Base-by-base conservation (phyloP, 306 rosid species). In the Cicer chorassanicum region DNA sequence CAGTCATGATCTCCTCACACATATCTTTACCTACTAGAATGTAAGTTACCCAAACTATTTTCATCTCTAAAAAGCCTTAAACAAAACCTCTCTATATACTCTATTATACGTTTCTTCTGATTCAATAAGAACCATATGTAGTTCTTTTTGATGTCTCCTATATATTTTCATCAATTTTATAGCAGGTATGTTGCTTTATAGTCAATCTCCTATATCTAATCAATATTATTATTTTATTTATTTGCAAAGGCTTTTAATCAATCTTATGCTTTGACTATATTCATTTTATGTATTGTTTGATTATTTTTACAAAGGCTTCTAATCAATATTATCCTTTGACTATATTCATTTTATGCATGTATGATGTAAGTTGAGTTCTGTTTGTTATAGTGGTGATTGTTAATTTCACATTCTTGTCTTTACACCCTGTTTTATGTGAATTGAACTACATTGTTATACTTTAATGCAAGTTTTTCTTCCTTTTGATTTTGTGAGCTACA, bases 401-500 rank as follows among this genome's bases (percentile, higher is more conserved):
- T 43, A 54, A 29, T 72, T 40, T 42, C 54, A 51, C 19, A 66
- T 62, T 44, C 48, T 66, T 45, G 76, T 44, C 44, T 73, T 43
- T 53, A 64, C n/a, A 10, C 15, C 43, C 7, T 73, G 18, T 69
- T 38, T 36, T 13, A 63, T 70, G 6, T 82, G 61, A 46, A 61
- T 51, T 60, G 21, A 63, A 15, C 72, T 70, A 46, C 64, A 42
- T 6, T 74, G 54, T 56, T 13, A 50, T 12, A 12, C 57, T 41
- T 68, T 12, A 8, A 5, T 60, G 0, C 2, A 8, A 24, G 51
- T 19, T 10, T 63, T 43, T 4, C 16, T 2, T 10, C 49, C 60
- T 66, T 45, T 75, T 34, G 45, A 69, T 55, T 67, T 77, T 41
- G 59, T 81, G 76, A 84, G 18, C 57, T 54, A 6, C 38, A 65